A percentile compares a stretch with the other conserved stretches of the same genome.
Evolutionary conservation across 2,329 filamentous ascomycete species (phyloP).

Genomic region (Cladosporium austrohemisphaericum): DNA sequence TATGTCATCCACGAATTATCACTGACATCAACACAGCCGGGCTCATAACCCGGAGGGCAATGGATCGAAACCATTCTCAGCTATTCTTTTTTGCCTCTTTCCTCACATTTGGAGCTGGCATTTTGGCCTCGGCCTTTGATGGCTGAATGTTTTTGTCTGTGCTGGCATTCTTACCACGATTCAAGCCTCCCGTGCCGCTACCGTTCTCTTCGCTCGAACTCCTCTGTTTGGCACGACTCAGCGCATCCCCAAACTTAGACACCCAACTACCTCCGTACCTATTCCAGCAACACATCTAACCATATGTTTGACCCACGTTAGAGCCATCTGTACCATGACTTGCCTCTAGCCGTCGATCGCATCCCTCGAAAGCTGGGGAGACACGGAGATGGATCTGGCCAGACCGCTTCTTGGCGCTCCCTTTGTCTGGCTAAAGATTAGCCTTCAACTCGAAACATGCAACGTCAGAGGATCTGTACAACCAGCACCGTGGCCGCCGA

Average conservation of each 20-base stretch:
- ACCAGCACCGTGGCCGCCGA: background rate
- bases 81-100: background rate
- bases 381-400: conserved; percentile 3
- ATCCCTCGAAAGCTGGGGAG: conserved; percentile 8
- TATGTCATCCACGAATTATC: background rate
- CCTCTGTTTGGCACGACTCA: no score
- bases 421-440: conserved; percentile 6
- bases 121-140: no score
- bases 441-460: conserved; percentile 12
- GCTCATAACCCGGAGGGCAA: conserved; percentile 18
- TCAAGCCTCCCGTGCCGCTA: no score
- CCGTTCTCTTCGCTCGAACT: no score
- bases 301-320: no score
- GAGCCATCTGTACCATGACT: background rate
- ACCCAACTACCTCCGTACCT: no score
- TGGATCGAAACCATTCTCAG: conserved; percentile 18
- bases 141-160: no score
- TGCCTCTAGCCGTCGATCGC: conserved; percentile 1
- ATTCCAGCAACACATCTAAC: no score
- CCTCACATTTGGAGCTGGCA: background rate
- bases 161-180: no score
- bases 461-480: conserved; percentile 10
- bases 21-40: conserved; percentile 4
- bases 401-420: conserved; percentile 7
- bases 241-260: no score